phyloP scores from a whole-genome alignment of 2,329 filamentous ascomycete genomes.

The Dendryphion nanum region DNA sequence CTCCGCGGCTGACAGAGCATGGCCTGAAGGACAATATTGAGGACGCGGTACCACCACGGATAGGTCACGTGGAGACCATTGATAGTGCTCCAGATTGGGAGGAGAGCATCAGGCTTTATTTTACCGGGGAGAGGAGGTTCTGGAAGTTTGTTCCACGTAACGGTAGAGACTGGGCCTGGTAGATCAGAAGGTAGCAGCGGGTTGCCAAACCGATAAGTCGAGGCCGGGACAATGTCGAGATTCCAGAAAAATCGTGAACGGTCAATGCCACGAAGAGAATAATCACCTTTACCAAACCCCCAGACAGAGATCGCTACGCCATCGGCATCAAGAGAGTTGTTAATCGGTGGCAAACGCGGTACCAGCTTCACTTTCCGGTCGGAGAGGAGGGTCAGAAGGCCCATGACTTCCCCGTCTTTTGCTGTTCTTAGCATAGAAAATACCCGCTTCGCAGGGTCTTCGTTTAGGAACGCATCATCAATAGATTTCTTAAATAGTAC shows the following conservation, averaged over 20 bases:
- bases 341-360: slow-evolving; percentile 58
- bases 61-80: slow-evolving; percentile 56
- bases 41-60: slow-evolving; percentile 63
- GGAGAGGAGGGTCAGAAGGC: slow-evolving; percentile 64
- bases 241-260: slow-evolving; percentile 65
- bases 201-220: slow-evolving; percentile 57
- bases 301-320: slow-evolving; percentile 54
- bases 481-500: slow-evolving; percentile 59
- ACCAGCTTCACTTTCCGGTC: slow-evolving; percentile 56
- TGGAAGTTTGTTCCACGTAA: slow-evolving; percentile 19
- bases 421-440: slow-evolving; percentile 56
- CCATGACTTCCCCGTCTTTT: slow-evolving; percentile 65
- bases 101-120: slow-evolving; percentile 41
- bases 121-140: slow-evolving; percentile 28
- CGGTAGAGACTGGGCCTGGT: slow-evolving; percentile 24
- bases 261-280: slow-evolving; percentile 67
- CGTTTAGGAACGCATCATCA: slow-evolving; percentile 52
- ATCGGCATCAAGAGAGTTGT: slow-evolving; percentile 40
- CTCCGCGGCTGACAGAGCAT: slow-evolving; percentile 63
- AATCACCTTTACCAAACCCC: slow-evolving; percentile 69
- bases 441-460: slow-evolving; percentile 16
- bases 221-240: slow-evolving; percentile 59
- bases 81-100: slow-evolving; percentile 74
- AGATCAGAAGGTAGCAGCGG: slow-evolving; percentile 44
- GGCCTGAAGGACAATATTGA: slow-evolving; percentile 62